Percentiles rank a stretch among this genome's conserved stretches.
phyloP scores from a whole-genome alignment of 2,329 filamentous ascomycete genomes.

The Xylaria sp. region DNA sequence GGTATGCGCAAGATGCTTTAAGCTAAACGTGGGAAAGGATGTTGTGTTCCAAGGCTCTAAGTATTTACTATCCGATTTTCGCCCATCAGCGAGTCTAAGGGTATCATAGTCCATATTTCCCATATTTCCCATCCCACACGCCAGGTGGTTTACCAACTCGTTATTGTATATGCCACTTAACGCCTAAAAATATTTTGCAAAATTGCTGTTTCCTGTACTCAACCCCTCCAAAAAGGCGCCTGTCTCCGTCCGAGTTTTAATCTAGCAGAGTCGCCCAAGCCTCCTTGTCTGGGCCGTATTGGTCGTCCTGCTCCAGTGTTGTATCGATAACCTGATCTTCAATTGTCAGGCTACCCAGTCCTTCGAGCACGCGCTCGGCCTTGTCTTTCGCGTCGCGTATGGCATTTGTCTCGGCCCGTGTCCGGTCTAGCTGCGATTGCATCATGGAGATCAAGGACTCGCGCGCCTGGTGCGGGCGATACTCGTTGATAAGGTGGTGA shows the following conservation, averaged over 20 bases:
- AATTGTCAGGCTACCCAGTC: conserved; percentile 67
- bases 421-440: conserved; percentile 73
- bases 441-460: conserved; percentile 73
- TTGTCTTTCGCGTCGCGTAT: conserved; percentile 78
- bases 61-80: not conserved
- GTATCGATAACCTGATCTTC: conserved; percentile 39
- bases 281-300: conserved; percentile 34
- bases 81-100: conserved; percentile 31
- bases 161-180: conserved; percentile 13
- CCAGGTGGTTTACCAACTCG: conserved; percentile 6
- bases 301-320: conserved; percentile 26
- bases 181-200: conserved; percentile 2
- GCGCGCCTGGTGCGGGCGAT: conserved; percentile 78
- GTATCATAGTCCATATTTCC: conserved; percentile 40
- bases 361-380: conserved; percentile 78
- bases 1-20: too few relatives aligned
- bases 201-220: not conserved
- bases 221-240: not conserved
- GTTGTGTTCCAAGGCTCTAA: not conserved
- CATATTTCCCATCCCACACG: conserved; percentile 21
- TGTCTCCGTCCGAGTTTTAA: not conserved
- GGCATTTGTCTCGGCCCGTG: conserved; percentile 76
- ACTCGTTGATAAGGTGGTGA: conserved; percentile 90
- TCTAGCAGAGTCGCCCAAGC: conserved; percentile 40
- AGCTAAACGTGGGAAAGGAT: too few relatives aligned